Percentiles rank a stretch among this genome's conserved stretches.
Evolutionary conservation across 1,284 basidiomycete species (phyloP).

Genomic region (Vanrija pseudolonga): DNA sequence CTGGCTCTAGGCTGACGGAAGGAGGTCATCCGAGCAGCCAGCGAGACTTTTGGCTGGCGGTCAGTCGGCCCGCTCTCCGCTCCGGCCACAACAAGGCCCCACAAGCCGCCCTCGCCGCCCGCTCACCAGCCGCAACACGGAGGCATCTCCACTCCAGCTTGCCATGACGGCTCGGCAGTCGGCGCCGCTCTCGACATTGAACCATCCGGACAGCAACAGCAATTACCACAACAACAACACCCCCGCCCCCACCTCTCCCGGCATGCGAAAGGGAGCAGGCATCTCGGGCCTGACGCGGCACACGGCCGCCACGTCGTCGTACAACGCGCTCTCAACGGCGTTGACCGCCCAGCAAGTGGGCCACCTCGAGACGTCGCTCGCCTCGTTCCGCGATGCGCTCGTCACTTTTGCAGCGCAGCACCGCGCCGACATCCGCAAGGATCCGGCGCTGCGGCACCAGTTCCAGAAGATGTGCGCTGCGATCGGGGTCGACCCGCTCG

Average conservation of each 20-base stretch:
- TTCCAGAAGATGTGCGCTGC: constrained; percentile 96
- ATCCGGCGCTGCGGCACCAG: constrained; percentile 82
- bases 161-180: too few relatives aligned
- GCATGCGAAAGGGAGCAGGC: constrained; percentile 54
- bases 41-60: too few relatives aligned
- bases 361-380: constrained; percentile 74
- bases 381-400: constrained; percentile 77
- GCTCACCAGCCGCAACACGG: too few relatives aligned
- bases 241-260: constrained; percentile 8
- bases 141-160: too few relatives aligned
- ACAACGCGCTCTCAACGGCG: constrained; percentile 71
- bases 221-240: too few relatives aligned
- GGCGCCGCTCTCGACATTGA: too few relatives aligned
- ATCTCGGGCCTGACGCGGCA: constrained; percentile 53
- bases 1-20: too few relatives aligned
- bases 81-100: too few relatives aligned
- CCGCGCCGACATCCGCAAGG: constrained; percentile 74
- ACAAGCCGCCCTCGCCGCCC: too few relatives aligned
- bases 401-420: constrained; percentile 77
- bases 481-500: constrained; percentile 92
- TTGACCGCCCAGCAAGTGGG: constrained; percentile 73
- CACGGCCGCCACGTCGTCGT: constrained; percentile 54
- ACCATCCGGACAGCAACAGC: too few relatives aligned
- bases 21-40: too few relatives aligned
- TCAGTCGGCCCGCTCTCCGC: too few relatives aligned